Evolutionary conservation across 1,284 basidiomycete genomes (phyloP), one percentile per base, ranked within the genome.

Genomic region (Vanrija sp.): DNA sequence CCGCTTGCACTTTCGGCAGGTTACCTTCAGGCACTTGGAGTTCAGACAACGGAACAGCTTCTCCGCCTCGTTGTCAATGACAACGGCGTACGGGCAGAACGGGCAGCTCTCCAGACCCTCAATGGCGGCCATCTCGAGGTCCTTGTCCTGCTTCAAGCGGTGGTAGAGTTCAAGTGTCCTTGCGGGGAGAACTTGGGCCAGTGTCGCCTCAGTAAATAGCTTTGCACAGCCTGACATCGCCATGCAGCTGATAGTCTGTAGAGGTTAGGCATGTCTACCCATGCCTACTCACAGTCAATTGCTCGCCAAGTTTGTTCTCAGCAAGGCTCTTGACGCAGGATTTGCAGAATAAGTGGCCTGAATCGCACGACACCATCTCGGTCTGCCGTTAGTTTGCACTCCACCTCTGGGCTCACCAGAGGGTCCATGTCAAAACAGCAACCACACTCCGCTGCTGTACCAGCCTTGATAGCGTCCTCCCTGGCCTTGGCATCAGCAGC

Each of bases 331-430:
- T 79, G 65, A 86, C 79, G 68, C 87, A 89, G 0, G 76, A 69
- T 19, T 68, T 77, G 69, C 87, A 89, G 73, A 89, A 89, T 5
- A 87, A 78, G 68, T 89, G 87, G 0, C 87, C 85, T 49, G 91
- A 89, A 0, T 86, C 84, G 64, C 91, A 93, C 73, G 92, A 88
- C 3, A 88, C 80, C 84, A 91, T 87, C 63, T 87, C 83, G 46
- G 84, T 82, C 89, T 91, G 65, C 21, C 23, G 28, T 54, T 62
- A 53, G 43, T 23, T 16, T 5, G 25, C 29, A n/a, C 39, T 2
- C 14, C 25, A 38, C 58, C 49, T 3, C 12, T 7, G 42, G 46
- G 77, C 88, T 61, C 70, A 90, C 88, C 71, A 88, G 85, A 6
- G 84, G 72, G 60, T 85, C 88, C 3, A 78, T 78, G 5, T 82